A percentile compares a stretch with the other conserved stretches of the same genome.
These are phyloP conservation scores for Chenopodium suecicum DNA, from an alignment of 148 eudicot genomes.

Conservation along the genomic window DNA sequence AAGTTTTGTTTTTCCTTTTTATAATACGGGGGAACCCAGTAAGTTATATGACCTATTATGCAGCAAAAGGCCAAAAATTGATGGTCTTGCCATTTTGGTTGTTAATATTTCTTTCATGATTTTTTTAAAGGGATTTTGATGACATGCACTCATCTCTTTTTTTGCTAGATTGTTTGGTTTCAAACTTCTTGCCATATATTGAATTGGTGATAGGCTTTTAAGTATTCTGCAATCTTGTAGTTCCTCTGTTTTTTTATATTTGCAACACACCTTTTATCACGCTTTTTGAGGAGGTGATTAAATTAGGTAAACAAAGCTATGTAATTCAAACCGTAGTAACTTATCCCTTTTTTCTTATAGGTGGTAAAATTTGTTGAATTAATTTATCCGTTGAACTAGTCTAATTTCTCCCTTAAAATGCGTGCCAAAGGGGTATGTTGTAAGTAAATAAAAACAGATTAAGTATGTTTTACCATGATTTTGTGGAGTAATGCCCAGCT, in stretches of 20 bases:
- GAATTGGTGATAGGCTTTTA: not conserved
- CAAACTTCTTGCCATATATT: not conserved
- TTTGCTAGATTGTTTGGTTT: not conserved
- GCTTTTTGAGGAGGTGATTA: no score
- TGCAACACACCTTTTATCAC: no score
- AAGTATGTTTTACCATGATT: not conserved
- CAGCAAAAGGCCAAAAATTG: not conserved
- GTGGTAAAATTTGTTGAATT: no score
- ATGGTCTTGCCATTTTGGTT: not conserved
- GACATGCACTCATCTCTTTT: not conserved
- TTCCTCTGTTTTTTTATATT: no score
- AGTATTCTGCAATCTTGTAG: not conserved
- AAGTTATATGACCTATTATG: conserved; percentile 27
- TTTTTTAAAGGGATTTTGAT: not conserved
- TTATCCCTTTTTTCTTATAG: no score
- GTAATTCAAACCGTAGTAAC: no score
- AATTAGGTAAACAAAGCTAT: no score
- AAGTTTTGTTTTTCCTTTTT: not conserved
- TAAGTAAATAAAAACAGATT: no score
- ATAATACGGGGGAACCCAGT: no score
- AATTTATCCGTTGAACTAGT: no score
- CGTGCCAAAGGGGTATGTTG: no score
- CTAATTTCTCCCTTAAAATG: no score
- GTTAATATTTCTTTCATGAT: not conserved
- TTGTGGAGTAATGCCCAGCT: not conserved